A percentile compares a stretch with the other conserved stretches of the same genome.
Evolutionary conservation across 192 early-diverging fungal genomes (phyloP).

Genomic region (Borealophlyctis nickersoniae): DNA sequence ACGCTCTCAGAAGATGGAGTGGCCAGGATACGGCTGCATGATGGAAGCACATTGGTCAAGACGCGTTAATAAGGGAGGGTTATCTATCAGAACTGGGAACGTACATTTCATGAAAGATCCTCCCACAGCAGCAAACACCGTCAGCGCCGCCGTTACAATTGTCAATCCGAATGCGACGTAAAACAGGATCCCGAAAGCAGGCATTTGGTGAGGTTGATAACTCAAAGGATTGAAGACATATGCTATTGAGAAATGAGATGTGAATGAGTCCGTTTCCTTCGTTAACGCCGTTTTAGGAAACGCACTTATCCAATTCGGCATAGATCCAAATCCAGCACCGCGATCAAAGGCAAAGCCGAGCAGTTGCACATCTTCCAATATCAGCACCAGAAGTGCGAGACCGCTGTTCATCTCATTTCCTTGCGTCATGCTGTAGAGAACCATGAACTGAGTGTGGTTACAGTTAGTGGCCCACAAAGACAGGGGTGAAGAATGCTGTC

Average conservation of each 20-base stretch:
- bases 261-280: no score
- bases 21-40: conserved; percentile 28
- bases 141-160: background rate
- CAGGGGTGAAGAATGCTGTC: no score
- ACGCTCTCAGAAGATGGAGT: conserved; percentile 7
- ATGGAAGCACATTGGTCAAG: no score
- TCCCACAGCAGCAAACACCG: background rate
- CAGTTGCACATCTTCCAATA: conserved; percentile 22
- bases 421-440: conserved; percentile 22
- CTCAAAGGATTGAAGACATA: background rate
- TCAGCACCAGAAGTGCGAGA: conserved; percentile 1
- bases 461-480: no score
- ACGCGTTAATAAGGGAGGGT: no score
- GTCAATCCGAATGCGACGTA: background rate
- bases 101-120: conserved; percentile 25
- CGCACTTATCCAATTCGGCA: conserved; percentile 23
- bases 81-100: no score
- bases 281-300: background rate
- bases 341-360: conserved; percentile 14
- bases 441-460: no score
- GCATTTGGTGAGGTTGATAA: background rate
- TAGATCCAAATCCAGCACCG: background rate
- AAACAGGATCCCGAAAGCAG: background rate
- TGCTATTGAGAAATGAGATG: background rate
- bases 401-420: conserved; percentile 18